These are phyloP conservation scores for Xylaria sp. DNA, from an alignment of 2,329 filamentous ascomycete genomes.

Conservation along the genomic window DNA sequence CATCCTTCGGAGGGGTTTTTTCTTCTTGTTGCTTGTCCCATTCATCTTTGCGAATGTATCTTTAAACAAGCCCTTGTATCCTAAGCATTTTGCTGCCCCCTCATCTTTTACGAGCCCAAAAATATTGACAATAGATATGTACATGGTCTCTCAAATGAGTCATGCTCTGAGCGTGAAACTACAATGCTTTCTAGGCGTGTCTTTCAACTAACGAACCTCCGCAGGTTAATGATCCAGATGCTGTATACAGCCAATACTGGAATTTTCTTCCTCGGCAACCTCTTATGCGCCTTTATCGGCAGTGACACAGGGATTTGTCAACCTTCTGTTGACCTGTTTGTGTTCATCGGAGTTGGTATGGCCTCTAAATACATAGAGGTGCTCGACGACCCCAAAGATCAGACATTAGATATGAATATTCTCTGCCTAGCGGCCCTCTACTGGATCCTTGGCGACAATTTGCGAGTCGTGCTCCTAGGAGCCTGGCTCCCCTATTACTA, in stretches of 20 bases:
- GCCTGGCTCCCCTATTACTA: slow-evolving; percentile 21
- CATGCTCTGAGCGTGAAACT: no score
- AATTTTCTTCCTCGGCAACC: neutral
- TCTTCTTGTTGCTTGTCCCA: neutral
- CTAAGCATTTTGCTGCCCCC: no score
- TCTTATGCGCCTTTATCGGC: neutral
- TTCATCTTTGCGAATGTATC: neutral
- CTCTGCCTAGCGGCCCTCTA: neutral
- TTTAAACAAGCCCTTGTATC: no score
- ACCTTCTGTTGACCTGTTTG: neutral
- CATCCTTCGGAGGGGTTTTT: neutral
- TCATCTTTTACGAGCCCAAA: no score
- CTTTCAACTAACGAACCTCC: neutral
- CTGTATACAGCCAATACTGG: neutral
- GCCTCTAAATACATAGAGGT: neutral
- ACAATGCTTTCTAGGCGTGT: neutral
- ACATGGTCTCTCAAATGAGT: no score
- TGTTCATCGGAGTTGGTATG: neutral
- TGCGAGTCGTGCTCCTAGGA: slow-evolving; percentile 4
- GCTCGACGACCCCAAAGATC: neutral
- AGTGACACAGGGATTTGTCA: neutral
- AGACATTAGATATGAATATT: neutral
- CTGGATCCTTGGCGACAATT: neutral
- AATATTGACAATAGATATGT: no score
- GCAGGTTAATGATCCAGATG: slow-evolving; percentile 16